Evolutionary conservation across 1,284 basidiomycete species (phyloP), one percentile per base, ranked within the genome.

Genomic region (Trichosporon ovoides): DNA sequence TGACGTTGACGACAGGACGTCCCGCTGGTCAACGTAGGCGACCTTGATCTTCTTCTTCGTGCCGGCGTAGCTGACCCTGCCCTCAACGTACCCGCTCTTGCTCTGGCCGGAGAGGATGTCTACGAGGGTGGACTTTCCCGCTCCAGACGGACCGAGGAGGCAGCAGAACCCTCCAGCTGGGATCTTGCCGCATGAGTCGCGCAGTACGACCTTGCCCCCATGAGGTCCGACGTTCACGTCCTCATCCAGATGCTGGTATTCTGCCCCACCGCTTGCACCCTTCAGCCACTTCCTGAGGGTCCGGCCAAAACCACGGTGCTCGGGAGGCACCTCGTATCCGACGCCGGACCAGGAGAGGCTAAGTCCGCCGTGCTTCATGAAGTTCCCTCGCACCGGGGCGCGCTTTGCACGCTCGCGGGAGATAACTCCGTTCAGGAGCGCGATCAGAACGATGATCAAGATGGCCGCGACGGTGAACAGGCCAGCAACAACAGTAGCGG

Each of bases 41-140:
- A n/a, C n/a, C n/a, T n/a, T n/a, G n/a, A n/a, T n/a, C n/a, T n/a
- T n/a, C n/a, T n/a, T n/a, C n/a, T n/a, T n/a, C n/a, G n/a, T n/a
- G n/a, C n/a, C 0, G 93, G 89, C 0, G 91, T 92, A 18, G 91
- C 81, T 53, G 84, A 92, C 85, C 4, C 73, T 76, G 14, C 74
- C 75, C 48, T 67, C 59, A 0, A 72, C 69, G 12, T 59, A 60
- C 2, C 91, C 91, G 0, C 83, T 80, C n/a, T 81, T 74, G 4
- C 83, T 81, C 78, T 93, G 94, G 1, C 87, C 85, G 1, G 89
- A 88, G 10, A 94, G 81, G 34, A 93, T 84, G 69, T 93, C 91
- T 14, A 92, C 84, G 24, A 93, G 79, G 0, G 90, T 91, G n/a
- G 87, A 89, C 74, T 91, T 91, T 38, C 89, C 89, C 11, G 89